Conservation (phyloP, 2,329 filamentous ascomycete species). For the Claviceps spartinae region DNA sequence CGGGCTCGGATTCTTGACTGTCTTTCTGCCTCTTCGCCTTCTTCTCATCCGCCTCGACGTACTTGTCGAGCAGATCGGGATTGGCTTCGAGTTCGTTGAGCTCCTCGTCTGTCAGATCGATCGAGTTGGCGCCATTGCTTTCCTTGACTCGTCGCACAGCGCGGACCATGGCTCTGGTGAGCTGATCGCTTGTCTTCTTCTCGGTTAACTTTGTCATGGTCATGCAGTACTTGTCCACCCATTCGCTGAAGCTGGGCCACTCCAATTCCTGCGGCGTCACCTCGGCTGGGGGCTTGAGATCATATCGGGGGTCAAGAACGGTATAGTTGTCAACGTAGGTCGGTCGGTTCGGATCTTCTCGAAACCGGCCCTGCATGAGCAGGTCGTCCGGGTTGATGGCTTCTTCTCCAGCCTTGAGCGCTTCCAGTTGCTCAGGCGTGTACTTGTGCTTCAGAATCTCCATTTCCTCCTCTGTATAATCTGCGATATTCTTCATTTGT, state of each 20-base stretch:
- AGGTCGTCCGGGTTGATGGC: slow-evolving; percentile 65
- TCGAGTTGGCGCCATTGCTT: slow-evolving; percentile 27
- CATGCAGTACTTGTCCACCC: slow-evolving; percentile 38
- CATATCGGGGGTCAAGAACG: slow-evolving; percentile 61
- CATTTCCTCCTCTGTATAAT: slow-evolving; percentile 55
- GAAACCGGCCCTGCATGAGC: slow-evolving; percentile 55
- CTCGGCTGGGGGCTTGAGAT: slow-evolving; percentile 45
- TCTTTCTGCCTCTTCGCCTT: slow-evolving; percentile 10
- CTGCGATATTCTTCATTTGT: slow-evolving; percentile 37
- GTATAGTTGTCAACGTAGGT: slow-evolving; percentile 76
- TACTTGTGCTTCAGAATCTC: slow-evolving; percentile 52
- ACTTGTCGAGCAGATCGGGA: slow-evolving; percentile 25
- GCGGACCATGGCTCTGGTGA: slow-evolving; percentile 26
- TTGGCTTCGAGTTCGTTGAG: slow-evolving; percentile 26
- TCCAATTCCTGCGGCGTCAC: slow-evolving; percentile 37
- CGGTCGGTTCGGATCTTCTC: slow-evolving; percentile 58
- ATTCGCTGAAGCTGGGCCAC: slow-evolving; percentile 50
- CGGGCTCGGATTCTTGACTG: slow-evolving; percentile 11
- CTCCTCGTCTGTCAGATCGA: slow-evolving; percentile 38
- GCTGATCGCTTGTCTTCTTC: slow-evolving; percentile 28
- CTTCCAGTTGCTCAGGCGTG: slow-evolving; percentile 66
- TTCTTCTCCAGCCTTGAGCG: slow-evolving; percentile 67
- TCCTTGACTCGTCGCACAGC: slow-evolving; percentile 29
- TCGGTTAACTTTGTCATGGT: slow-evolving; percentile 30
- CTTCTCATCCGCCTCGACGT: slow-evolving; percentile 21